phyloP scores from a whole-genome alignment of 345 rosid genomes.

The Streptanthus diversifolius region DNA sequence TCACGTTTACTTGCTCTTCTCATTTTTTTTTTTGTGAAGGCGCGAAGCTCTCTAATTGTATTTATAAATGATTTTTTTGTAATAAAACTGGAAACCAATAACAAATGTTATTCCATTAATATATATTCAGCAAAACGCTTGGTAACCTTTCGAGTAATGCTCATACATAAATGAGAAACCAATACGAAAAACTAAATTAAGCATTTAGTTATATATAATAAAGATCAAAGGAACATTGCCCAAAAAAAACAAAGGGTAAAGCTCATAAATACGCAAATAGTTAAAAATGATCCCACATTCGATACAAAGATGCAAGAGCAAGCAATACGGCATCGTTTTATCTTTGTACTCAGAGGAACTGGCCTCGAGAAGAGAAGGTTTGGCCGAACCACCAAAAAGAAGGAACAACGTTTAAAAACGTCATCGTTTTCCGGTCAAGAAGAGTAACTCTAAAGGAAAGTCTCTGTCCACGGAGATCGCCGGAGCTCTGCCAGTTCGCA shows the following conservation, averaged over 20 bases:
- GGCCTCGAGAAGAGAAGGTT: conserved; percentile 60
- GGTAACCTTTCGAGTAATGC: conserved; percentile 1
- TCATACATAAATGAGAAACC: conserved; percentile 20
- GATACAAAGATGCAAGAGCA: background rate
- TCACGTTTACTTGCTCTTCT: background rate
- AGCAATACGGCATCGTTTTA: background rate
- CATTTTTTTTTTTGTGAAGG: background rate
- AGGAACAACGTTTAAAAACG: conserved; percentile 59
- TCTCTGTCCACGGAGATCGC: conserved; percentile 51
- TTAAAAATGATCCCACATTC: background rate
- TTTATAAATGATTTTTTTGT: background rate
- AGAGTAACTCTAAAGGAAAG: conserved; percentile 60
- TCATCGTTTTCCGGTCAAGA: conserved; percentile 46
- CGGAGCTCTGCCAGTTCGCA: conserved; percentile 68
- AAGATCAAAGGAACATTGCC: conserved; percentile 23
- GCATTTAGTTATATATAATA: background rate
- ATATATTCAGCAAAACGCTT: conserved; percentile 1
- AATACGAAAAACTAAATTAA: background rate
- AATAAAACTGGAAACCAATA: background rate
- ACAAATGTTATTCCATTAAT: conserved; percentile 6
- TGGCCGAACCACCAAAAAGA: conserved; percentile 68
- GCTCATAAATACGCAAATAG: conserved; percentile 13
- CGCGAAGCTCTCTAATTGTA: background rate
- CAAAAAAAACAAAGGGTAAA: conserved; percentile 29
- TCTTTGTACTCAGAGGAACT: conserved; percentile 38